A percentile compares a stretch with the other conserved stretches of the same genome.
These are phyloP conservation scores for Suillus americanus DNA, from an alignment of 768 basidiomycete species.

Conservation along the genomic window DNA sequence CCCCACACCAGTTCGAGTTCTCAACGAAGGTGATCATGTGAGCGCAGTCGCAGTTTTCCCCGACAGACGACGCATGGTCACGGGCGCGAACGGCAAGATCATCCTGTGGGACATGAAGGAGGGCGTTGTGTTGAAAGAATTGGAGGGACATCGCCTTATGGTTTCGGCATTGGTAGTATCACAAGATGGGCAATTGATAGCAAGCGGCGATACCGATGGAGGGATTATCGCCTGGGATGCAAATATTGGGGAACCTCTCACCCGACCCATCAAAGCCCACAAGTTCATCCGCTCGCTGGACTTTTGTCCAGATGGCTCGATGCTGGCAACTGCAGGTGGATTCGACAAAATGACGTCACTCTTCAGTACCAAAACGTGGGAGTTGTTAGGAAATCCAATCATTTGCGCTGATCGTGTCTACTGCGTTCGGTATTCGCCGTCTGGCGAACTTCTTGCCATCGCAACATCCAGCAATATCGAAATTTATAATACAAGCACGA, in stretches of 20 bases:
- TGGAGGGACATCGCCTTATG: background rate
- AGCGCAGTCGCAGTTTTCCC: background rate
- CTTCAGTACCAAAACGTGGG: background rate
- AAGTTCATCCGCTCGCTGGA: background rate
- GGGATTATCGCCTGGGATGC: background rate
- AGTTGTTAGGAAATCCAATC: background rate
- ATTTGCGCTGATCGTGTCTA: fast-evolving
- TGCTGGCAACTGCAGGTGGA: background rate
- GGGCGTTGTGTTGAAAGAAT: background rate
- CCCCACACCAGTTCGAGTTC: background rate
- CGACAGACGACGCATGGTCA: background rate
- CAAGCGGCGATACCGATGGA: background rate
- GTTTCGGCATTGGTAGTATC: background rate
- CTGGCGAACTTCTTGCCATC: background rate
- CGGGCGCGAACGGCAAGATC: background rate
- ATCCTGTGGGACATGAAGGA: background rate
- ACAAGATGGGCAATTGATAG: background rate
- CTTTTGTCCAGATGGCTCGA: background rate
- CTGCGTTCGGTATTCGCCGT: background rate
- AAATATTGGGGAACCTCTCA: background rate
- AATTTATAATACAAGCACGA: background rate
- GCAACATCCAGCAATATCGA: background rate
- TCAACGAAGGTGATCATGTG: fast-evolving
- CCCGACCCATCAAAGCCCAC: background rate
- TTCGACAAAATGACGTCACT: background rate